Evolutionary conservation across 1,139 yeast genomes (phyloP).

Genomic region (Ogataea hybrid): DNA sequence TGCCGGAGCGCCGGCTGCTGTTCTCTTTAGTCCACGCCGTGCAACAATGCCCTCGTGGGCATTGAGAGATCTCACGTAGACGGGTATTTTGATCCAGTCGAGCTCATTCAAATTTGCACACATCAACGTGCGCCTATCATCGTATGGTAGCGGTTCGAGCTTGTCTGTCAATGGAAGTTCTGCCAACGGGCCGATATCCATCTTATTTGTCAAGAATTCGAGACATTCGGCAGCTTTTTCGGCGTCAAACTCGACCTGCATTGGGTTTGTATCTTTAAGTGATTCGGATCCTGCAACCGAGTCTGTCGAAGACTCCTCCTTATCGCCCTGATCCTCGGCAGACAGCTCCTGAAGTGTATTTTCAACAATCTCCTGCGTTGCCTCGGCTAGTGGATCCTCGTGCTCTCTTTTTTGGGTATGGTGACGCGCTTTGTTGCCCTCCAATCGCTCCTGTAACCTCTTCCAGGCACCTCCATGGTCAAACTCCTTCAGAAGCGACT

Average conservation of each 20-base stretch:
- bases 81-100: slow-evolving; percentile 65
- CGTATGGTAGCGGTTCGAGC: slow-evolving; percentile 33
- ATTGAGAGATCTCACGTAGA: slow-evolving; percentile 62
- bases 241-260: slow-evolving; percentile 7
- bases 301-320: not conserved
- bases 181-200: slow-evolving; percentile 17
- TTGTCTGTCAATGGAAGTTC: slow-evolving; percentile 22
- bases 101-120: slow-evolving; percentile 49
- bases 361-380: slow-evolving; percentile 32
- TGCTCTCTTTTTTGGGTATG: slow-evolving; percentile 3
- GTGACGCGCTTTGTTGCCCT: not conserved
- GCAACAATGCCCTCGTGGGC: slow-evolving; percentile 75
- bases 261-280: not conserved
- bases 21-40: slow-evolving; percentile 57
- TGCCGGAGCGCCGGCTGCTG: slow-evolving; percentile 53
- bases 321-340: slow-evolving; percentile 2
- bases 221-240: not conserved
- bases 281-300: no score
- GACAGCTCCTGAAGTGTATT: slow-evolving; percentile 22
- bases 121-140: slow-evolving; percentile 41
- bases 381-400: slow-evolving; percentile 24
- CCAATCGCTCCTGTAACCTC: slow-evolving; percentile 4
- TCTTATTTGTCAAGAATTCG: not conserved
- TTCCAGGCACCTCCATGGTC: slow-evolving; percentile 23
- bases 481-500: slow-evolving; percentile 16